Base-by-base conservation (phyloP, 2,329 filamentous ascomycete genomes). In the Plenodomus lindquistii region DNA sequence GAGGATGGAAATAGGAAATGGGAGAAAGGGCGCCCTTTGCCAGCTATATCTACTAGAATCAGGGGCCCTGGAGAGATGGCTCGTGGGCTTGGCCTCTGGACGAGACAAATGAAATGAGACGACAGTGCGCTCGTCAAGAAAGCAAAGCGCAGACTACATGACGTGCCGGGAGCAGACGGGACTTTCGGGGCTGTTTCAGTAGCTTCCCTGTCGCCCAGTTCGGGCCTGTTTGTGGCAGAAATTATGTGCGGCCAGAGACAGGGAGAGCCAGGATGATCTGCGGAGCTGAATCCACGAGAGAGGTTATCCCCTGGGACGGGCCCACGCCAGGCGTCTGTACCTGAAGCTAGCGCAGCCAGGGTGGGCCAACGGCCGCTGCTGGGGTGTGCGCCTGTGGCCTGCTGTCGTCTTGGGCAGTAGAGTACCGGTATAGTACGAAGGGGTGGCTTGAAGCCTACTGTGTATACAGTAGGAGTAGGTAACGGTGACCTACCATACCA, bases 21-120 rank as follows among this genome's bases (percentile, higher is more conserved):
- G 47, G 46, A 48, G 42, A 41, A 57, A 59, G 65, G 67, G 65
- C 54, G 56, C 50, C 55, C 48, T 50, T 50, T 56, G 57, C 54
- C 64, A 69, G 55, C 67, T 70, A 71, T 70, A 62, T 59, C 53
- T 42, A 45, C 50, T 46, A 44, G 54, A 58, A 61, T 63, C 54
- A 67, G 65, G 64, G 65, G 60, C 56, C 52, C 55, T 63, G 56
- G 46, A 59, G 50, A 62, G 62, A 64, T 65, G 57, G 57, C 59
- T 55, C 40, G 54, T 57, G 58, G 57, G 46, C 66, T 69, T 69
- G 69, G 64, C 69, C 56, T 57, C 54, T 54, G 65, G 65, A 63
- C 66, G 63, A 71, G 64, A 71, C 67, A 69, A 65, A 65, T 67
- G 60, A 72, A 72, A 71, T 72, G 64, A 69, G 66, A 31, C 53